Percentiles rank a stretch among this genome's conserved stretches.
Conservation (phyloP, 805 yeast species). For the Yamadazyma ubonensis region DNA sequence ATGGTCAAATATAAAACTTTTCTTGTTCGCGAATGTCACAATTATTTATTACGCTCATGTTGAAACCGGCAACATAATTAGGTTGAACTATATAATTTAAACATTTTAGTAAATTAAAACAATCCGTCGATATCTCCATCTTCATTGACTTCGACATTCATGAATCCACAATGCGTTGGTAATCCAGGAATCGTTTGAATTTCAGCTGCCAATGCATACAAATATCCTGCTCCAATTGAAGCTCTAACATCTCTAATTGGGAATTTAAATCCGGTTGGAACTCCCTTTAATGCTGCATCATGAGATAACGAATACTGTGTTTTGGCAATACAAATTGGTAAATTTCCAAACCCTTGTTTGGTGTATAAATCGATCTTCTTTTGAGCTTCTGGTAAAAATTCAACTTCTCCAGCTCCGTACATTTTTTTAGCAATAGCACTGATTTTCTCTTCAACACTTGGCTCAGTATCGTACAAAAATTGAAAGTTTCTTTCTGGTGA, state of each 20-base stretch:
- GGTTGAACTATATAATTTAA: constrained; percentile 11
- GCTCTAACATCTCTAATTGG: constrained; percentile 81
- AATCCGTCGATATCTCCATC: constrained; percentile 82
- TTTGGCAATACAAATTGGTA: constrained; percentile 84
- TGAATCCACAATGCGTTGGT: constrained; percentile 82
- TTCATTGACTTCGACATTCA: constrained; percentile 80
- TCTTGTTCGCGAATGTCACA: too few relatives aligned
- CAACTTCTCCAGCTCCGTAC: constrained; percentile 77
- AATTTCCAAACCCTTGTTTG: constrained; percentile 70
- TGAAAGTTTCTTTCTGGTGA: constrained; percentile 42
- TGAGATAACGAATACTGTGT: constrained; percentile 84
- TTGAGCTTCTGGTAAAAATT: constrained; percentile 66
- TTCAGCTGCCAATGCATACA: constrained; percentile 83
- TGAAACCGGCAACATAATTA: constrained; percentile 6
- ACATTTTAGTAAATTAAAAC: constrained; percentile 15
- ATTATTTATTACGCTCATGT: constrained; percentile 1
- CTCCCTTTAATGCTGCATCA: constrained; percentile 80
- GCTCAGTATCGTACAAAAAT: constrained; percentile 60
- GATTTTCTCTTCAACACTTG: constrained; percentile 68
- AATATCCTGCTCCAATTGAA: constrained; percentile 79
- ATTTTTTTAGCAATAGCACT: constrained; percentile 65
- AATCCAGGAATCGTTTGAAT: constrained; percentile 85
- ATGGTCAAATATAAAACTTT: too few relatives aligned
- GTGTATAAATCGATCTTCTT: constrained; percentile 66
- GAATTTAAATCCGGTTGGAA: constrained; percentile 74